phyloP scores from a whole-genome alignment of 1,284 basidiomycete species.

The Sphagnurus paluster region DNA sequence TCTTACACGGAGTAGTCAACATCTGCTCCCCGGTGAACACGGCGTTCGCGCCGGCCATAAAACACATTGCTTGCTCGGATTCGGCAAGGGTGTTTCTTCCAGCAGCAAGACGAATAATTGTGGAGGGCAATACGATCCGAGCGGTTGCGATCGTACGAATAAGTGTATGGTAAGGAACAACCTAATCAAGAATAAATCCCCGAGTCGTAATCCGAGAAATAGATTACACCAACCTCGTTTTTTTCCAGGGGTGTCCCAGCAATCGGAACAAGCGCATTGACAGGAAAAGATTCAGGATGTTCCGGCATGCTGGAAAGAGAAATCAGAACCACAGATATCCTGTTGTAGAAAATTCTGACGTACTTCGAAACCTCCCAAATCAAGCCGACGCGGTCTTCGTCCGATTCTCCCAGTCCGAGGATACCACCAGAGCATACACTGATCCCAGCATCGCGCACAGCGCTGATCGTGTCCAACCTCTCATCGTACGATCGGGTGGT shows the following conservation, averaged over 20 bases:
- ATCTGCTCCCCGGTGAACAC: slow-evolving; percentile 98
- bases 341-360: slow-evolving; percentile 25
- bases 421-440: slow-evolving; percentile 98
- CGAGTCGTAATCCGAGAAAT: neutral
- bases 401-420: slow-evolving; percentile 90
- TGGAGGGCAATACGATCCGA: slow-evolving; percentile 86
- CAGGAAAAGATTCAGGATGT: slow-evolving; percentile 97
- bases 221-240: slow-evolving; percentile 57
- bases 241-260: slow-evolving; percentile 71
- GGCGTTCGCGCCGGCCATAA: slow-evolving; percentile 98
- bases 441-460: slow-evolving; percentile 93
- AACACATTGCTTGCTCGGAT: slow-evolving; percentile 95
- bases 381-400: slow-evolving; percentile 88
- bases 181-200: slow-evolving; percentile 43
- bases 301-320: slow-evolving; percentile 74
- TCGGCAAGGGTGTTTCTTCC: slow-evolving; percentile 90
- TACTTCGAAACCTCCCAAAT: slow-evolving; percentile 94
- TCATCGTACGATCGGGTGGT: slow-evolving; percentile 96
- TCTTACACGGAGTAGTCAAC: slow-evolving; percentile 93
- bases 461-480: slow-evolving; percentile 84
- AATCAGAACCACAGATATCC: slow-evolving; percentile 12
- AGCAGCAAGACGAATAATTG: slow-evolving; percentile 95
- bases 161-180: slow-evolving; percentile 80
- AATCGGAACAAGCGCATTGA: slow-evolving; percentile 90
- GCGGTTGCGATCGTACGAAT: slow-evolving; percentile 95